Evolutionary conservation across 2,329 filamentous ascomycete genomes (phyloP).

Genomic region (Colletotrichum higginsianum): DNA sequence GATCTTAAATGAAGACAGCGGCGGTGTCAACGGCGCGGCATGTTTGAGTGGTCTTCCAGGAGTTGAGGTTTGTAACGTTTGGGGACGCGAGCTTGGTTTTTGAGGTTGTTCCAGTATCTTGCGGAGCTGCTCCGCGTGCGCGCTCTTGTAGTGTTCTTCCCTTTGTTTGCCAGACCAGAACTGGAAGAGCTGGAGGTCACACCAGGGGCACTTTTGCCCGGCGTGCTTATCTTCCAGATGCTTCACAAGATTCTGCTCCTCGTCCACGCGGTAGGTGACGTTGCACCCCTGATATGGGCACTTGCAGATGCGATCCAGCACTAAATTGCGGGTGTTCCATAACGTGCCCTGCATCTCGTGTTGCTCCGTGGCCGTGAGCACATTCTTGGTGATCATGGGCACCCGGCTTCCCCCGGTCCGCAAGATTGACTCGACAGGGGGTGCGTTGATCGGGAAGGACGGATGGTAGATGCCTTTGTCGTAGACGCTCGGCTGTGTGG

Average conservation of each 20-base stretch:
- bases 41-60: not conserved
- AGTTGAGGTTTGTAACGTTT: no score
- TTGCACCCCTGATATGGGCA: constrained; percentile 58
- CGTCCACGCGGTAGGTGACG: constrained; percentile 50
- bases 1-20: constrained; percentile 13
- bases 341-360: constrained; percentile 54
- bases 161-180: constrained; percentile 49
- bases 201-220: constrained; percentile 54
- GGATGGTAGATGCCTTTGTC: constrained; percentile 48
- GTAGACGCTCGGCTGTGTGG: constrained; percentile 49
- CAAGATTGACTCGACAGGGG: constrained; percentile 55
- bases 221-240: constrained; percentile 56
- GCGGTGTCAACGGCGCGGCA: not conserved
- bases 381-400: constrained; percentile 54
- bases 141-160: constrained; percentile 48
- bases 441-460: constrained; percentile 53
- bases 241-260: constrained; percentile 49
- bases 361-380: constrained; percentile 60
- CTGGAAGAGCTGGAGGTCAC: constrained; percentile 49
- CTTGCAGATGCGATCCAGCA: constrained; percentile 52
- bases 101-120: constrained; percentile 5
- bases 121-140: constrained; percentile 48
- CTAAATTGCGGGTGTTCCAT: constrained; percentile 52
- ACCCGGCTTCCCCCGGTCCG: constrained; percentile 50
- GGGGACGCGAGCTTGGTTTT: not conserved